Evolutionary conservation across 2,329 filamentous ascomycete species (phyloP).

Genomic region (Colletotrichum godetiae): DNA sequence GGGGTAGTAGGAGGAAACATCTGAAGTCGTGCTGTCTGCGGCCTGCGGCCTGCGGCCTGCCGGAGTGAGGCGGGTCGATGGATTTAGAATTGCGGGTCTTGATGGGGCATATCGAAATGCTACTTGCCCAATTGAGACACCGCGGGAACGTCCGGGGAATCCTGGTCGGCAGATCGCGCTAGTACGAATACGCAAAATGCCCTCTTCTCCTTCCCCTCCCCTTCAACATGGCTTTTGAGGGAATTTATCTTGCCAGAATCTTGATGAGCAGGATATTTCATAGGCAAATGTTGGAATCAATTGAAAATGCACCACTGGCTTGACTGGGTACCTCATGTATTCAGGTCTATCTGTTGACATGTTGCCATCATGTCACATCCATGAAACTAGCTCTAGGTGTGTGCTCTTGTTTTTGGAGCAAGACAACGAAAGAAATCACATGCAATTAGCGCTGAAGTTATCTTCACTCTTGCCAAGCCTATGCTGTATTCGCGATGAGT

Average conservation of each 20-base stretch:
- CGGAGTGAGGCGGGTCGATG: neutral
- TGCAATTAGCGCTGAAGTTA: neutral
- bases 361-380: neutral
- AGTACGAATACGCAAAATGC: neutral
- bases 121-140: neutral
- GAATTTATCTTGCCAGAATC: neutral
- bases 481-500: too few species aligned
- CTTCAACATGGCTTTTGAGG: neutral
- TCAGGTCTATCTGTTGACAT: neutral
- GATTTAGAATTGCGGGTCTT: neutral
- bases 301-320: too few species aligned
- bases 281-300: too few species aligned
- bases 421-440: neutral
- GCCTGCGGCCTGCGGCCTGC: too few species aligned
- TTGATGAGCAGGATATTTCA: neutral
- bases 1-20: neutral
- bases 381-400: too few species aligned
- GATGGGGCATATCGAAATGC: neutral
- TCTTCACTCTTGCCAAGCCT: neutral
- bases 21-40: neutral
- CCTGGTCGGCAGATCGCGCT: neutral
- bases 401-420: too few species aligned
- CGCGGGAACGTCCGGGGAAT: neutral
- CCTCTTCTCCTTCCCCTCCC: neutral
- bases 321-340: neutral